Base-by-base conservation (phyloP, 768 basidiomycete genomes). In the Tulasnella sp. region DNA sequence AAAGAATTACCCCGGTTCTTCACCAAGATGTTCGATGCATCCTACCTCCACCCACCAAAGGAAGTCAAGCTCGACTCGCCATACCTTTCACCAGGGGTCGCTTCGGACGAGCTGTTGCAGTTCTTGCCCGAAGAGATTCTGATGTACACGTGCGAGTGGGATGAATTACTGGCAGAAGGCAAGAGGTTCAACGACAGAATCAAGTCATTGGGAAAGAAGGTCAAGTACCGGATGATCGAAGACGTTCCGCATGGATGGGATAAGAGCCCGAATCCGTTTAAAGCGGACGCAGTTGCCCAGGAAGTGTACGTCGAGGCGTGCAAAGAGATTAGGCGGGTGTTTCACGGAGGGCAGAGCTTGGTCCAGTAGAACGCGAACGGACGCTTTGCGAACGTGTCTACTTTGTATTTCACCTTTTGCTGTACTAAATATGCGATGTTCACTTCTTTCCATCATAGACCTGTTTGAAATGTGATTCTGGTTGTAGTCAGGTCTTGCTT, bases 181-280 rank as follows among this genome's bases (percentile, higher is more conserved):
- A 46, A 79, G 74, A 69, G 70, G 26, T 81, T 82, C 46, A 51
- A 37, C 32, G 46, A 77, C 20, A 75, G 81, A 23, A 18, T 81
- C 44, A 18, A 80, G 67, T 75, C 18, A n/a, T 57, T 81, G 40
- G 81, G 79, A 6, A 80, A 81, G 76, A 51, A 70, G 5, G 80
- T 80, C 23, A 70, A 46, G 11, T 69, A 72, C 18, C 39, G 77
- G 44, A 75, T 75, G 61, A 80, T 82, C 9, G 29, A 77, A n/a
- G 79, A 75, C 20, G 82, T 81, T 70, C 78, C 76, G 39, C 82
- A 82, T 74, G 81, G 81, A 15, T 82, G 79, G 80, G 81, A 82
- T 48, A 32, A 9, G 23, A 48, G 42, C 6, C 61, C 61, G 13
- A 67, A 29, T 67, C 61, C 61, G 1, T 67, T 79, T 37, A 44